Evolutionary conservation across 116 monocot genomes (phyloP).

Genomic region (Phalaenopsis hybrid): DNA sequence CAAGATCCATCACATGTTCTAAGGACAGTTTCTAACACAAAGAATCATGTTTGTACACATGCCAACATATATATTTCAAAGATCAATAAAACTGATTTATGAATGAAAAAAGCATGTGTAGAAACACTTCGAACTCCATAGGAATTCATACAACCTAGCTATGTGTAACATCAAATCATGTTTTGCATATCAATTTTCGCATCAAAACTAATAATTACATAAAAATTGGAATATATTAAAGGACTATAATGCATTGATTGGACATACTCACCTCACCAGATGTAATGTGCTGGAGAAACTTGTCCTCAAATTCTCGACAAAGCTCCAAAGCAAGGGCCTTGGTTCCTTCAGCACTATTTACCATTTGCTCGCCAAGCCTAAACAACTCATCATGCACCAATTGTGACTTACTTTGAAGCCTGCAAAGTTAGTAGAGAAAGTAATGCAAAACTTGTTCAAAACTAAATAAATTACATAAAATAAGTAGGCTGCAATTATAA

Average conservation of each 20-base stretch:
- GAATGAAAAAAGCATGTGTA: background rate
- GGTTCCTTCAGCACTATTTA: slow-evolving; percentile 74
- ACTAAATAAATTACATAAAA: background rate
- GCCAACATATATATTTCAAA: background rate
- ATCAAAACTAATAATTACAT: background rate
- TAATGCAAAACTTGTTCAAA: background rate
- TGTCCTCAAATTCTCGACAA: slow-evolving; percentile 51
- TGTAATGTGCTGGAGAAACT: slow-evolving; percentile 30
- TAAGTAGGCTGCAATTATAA: background rate
- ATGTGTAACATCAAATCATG: background rate
- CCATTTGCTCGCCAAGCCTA: slow-evolving; percentile 89
- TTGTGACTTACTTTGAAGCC: slow-evolving; percentile 90
- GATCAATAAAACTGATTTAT: background rate
- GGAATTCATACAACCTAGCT: background rate
- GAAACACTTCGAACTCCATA: background rate
- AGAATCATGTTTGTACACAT: background rate
- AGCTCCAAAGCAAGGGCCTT: slow-evolving; percentile 94
- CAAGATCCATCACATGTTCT: background rate
- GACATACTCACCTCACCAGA: slow-evolving; percentile 72
- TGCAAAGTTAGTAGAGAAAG: slow-evolving; percentile 23
- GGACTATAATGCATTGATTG: slow-evolving; percentile 4
- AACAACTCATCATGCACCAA: slow-evolving; percentile 78
- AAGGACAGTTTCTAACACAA: background rate
- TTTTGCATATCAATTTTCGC: background rate
- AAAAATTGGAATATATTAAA: background rate